A percentile compares a stretch with the other conserved stretches of the same genome.
Evolutionary conservation across 2,329 filamentous ascomycete genomes (phyloP).

Genomic region (Podosphaera leucotricha): DNA sequence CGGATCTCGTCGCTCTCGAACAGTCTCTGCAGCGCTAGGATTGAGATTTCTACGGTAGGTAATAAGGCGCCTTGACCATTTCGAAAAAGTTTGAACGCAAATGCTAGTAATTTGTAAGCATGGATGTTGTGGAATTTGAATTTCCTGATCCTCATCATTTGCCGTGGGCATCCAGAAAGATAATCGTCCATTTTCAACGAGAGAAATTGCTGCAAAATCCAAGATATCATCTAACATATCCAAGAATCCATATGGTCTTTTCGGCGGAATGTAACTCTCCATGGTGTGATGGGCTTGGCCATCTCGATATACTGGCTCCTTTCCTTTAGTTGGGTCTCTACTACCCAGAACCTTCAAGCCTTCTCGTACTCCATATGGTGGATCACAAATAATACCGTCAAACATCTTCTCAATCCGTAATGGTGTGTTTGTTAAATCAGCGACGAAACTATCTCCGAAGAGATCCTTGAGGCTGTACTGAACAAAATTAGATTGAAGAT

Average conservation of each 20-base stretch:
- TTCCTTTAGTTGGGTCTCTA: constrained; percentile 37
- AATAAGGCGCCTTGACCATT: constrained; percentile 75
- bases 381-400: constrained; percentile 86
- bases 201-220: constrained; percentile 49
- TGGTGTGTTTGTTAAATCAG: constrained; percentile 74
- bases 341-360: constrained; percentile 70
- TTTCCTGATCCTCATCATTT: constrained; percentile 53
- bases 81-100: constrained; percentile 73
- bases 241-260: constrained; percentile 75
- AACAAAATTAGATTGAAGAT: constrained; percentile 45
- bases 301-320: constrained; percentile 37
- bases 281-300: constrained; percentile 43
- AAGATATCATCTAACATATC: constrained; percentile 81
- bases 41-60: constrained; percentile 57
- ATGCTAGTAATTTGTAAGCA: constrained; percentile 48
- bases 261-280: constrained; percentile 59
- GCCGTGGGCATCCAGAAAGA: constrained; percentile 97
- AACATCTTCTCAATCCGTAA: constrained; percentile 36
- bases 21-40: constrained; percentile 22
- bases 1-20: constrained; percentile 14
- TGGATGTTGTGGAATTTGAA: constrained; percentile 55
- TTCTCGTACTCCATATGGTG: constrained; percentile 85
- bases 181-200: constrained; percentile 58
- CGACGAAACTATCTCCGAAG: constrained; percentile 59
- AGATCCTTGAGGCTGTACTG: constrained; percentile 49